Evolutionary conservation across 306 rosid species (phyloP), one percentile per base, ranked within the genome.

Genomic region (Cicer yamashitae): DNA sequence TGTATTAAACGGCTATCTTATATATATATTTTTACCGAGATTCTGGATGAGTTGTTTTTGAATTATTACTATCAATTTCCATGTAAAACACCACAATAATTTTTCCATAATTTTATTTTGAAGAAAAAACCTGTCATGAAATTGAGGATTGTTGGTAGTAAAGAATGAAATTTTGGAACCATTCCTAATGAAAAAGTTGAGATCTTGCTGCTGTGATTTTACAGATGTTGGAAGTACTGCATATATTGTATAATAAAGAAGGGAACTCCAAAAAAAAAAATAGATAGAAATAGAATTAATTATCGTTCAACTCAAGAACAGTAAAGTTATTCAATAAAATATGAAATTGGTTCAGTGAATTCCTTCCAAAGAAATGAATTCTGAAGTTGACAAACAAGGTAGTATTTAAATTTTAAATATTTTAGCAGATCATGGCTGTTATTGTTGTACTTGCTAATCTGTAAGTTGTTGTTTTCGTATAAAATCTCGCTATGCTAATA

Each of bases 21-120:
- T 25, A n/a, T 70, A 47, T 59, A 20, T 18, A 5, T 17, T 11
- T 4, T 2, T 30, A 30, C 37, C 37, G 10, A 17, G 38, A 53
- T 47, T 66, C 10, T 10, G 39, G 70, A 57, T 20, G 7, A 65
- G 34, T 60, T 77, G 59, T 51, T 78, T 51, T 45, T 25, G 73
- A 64, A 43, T 61, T 14, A 7, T 57, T 46, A 10, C 70, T 0
- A 10, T 9, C 13, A 53, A 4, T 13, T 62, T 79, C 40, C 53
- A 25, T 30, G 17, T 51, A 30, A 9, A 9, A n/a, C 11, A 37
- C 44, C 41, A n/a, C 38, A 48, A 10, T 14, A 48, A 1, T 38
- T 12, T 38, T 10, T 30, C 30, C 8, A 13, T 18, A 15, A 39
- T 7, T 37, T 10, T 3, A 5, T 30, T 5, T 45, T 25, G 43